These are phyloP conservation scores for Ustilago crameri DNA, from an alignment of 1,284 basidiomycete species.

Conservation along the genomic window DNA sequence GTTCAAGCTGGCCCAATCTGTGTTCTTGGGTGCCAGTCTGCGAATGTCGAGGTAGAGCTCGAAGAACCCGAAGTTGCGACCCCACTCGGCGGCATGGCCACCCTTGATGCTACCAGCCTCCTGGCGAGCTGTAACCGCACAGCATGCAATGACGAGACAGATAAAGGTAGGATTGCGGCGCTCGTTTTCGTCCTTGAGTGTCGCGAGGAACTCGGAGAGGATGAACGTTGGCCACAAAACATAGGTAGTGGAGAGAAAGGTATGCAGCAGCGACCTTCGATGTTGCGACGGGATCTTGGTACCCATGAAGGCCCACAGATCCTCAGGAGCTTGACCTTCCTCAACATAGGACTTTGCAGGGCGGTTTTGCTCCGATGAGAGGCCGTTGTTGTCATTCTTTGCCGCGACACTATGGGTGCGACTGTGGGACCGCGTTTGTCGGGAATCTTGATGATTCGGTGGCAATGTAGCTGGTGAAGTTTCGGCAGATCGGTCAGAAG, in stretches of 20 bases:
- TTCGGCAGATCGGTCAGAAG: conserved; percentile 29
- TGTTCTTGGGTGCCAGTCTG: conserved; percentile 35
- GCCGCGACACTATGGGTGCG: conserved; percentile 6
- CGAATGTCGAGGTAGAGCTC: conserved; percentile 50
- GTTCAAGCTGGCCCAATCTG: conserved; percentile 49
- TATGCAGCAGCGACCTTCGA: conserved; percentile 44
- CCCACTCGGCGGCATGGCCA: conserved; percentile 47
- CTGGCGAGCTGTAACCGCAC: conserved; percentile 45
- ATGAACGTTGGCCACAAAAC: conserved; percentile 52
- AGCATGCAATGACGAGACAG: conserved; percentile 48
- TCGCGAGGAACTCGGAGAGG: conserved; percentile 44
- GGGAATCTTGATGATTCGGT: neutral
- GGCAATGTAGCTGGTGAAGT: conserved; percentile 32
- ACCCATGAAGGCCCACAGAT: conserved; percentile 47
- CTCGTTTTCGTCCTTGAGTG: conserved; percentile 39
- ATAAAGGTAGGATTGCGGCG: conserved; percentile 43
- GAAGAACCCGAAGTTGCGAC: conserved; percentile 42
- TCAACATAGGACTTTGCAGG: conserved; percentile 36
- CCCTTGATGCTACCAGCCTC: conserved; percentile 50
- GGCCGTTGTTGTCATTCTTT: conserved; percentile 6
- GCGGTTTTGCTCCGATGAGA: conserved; percentile 11
- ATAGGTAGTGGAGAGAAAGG: conserved; percentile 49
- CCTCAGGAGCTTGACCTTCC: conserved; percentile 34
- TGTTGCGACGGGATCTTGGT: conserved; percentile 48
- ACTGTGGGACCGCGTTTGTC: conserved; percentile 18